phyloP scores from a whole-genome alignment of 768 basidiomycete genomes.

The Macrolepiota dolichaula region DNA sequence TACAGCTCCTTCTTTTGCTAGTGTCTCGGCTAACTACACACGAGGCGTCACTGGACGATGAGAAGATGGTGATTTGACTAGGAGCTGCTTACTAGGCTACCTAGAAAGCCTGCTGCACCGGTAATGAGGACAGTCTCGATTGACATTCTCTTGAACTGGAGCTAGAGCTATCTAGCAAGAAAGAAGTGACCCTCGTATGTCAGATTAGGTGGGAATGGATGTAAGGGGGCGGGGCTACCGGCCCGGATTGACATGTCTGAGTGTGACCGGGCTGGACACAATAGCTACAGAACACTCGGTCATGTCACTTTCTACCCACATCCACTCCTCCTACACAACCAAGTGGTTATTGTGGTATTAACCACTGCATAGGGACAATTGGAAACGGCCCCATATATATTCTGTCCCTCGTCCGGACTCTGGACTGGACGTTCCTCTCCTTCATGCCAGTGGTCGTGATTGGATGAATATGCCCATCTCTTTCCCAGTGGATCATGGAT shows the following conservation, averaged over 20 bases:
- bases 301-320: not conserved
- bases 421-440: constrained; percentile 1
- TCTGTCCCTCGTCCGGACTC: not conserved
- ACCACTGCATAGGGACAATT: constrained; percentile 1
- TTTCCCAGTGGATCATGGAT: not conserved
- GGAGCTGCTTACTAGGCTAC: constrained; percentile 28
- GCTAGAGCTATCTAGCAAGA: not conserved
- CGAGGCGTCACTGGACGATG: not conserved
- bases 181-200: not conserved
- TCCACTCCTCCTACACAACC: constrained; percentile 6
- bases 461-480: constrained; percentile 7
- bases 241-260: constrained; percentile 1
- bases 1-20: constrained; percentile 30
- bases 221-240: not conserved
- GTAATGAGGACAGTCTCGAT: constrained; percentile 37
- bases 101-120: constrained; percentile 41
- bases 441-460: constrained; percentile 1
- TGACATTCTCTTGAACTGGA: not conserved
- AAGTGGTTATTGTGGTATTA: constrained; percentile 2
- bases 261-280: not conserved
- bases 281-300: not conserved
- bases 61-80: not conserved
- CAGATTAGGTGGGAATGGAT: not conserved
- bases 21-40: constrained; percentile 31
- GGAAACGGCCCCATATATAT: not conserved